Conservation (phyloP, 805 yeast species). For the Spathaspora passalidarum region DNA sequence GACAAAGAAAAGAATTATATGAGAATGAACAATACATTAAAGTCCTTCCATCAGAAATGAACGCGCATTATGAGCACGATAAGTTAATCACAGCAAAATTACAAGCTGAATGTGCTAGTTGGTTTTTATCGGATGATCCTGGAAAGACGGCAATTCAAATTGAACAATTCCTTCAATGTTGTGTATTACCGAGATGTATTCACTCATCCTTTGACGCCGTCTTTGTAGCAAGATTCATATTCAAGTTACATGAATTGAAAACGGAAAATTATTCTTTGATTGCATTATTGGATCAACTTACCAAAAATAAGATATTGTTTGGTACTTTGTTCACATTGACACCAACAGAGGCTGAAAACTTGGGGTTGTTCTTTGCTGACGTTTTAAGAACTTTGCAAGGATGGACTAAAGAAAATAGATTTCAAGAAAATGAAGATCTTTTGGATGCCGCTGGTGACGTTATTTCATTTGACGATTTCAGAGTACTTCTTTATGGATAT, state of each 20-base stretch:
- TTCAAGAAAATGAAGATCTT: constrained; percentile 20
- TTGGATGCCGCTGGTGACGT: constrained; percentile 14
- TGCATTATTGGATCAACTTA: constrained; percentile 42
- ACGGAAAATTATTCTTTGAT: constrained; percentile 37
- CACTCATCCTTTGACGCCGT: constrained; percentile 85
- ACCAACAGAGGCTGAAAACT: constrained; percentile 73
- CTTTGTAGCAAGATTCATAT: constrained; percentile 59
- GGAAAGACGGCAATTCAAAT: constrained; percentile 6
- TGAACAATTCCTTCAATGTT: constrained; percentile 49
- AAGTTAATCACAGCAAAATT: constrained; percentile 27
- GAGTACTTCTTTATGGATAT: constrained; percentile 49
- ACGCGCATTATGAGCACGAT: constrained; percentile 43
- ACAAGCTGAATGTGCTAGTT: constrained; percentile 20
- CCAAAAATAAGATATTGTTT: constrained; percentile 46
- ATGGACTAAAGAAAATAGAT: constrained; percentile 37
- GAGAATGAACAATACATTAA: constrained; percentile 22
- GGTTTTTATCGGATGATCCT: constrained; percentile 36
- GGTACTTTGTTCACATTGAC: constrained; percentile 69
- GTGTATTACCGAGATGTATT: constrained; percentile 71
- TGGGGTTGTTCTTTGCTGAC: constrained; percentile 70
- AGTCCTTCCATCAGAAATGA: constrained; percentile 36
- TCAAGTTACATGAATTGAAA: constrained; percentile 41
- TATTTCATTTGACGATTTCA: constrained; percentile 29
- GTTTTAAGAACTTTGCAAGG: constrained; percentile 46
- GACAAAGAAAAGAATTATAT: constrained; percentile 19